Evolutionary conservation across 2,329 filamentous ascomycete genomes (phyloP), one percentile per base, ranked within the genome.

Genomic region (Aspergillus sp.): DNA sequence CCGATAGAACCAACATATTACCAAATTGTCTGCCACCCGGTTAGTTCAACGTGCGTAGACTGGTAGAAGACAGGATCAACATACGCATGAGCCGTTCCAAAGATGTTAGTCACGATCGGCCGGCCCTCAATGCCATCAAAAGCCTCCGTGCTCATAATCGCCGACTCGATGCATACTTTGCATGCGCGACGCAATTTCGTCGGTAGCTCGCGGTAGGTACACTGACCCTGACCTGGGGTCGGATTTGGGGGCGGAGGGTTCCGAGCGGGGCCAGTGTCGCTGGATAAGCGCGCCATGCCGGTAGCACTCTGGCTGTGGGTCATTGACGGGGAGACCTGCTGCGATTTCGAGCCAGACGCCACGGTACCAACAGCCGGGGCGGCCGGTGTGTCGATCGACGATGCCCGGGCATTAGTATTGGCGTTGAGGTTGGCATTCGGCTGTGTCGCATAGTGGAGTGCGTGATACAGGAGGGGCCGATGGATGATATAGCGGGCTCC

Each of bases 71-170:
- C 13, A 9, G 11, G 16, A 26, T 9, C 3, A 17, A 53, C 90
- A 83, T 88, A 95, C 89, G 93, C 92, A 79, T 96, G 93, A 56
- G 91, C 88, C 16, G 93, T 97, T 48, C 93, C 92, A 72, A 96
- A 95, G 20, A 96, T 86, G 63, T 96, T 97, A n/a, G 93, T 97
- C 50, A 97, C 86, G 47, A 96, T 87, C 8, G 89, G 83, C 26
- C 90, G 83, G 55, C 82, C 75, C 22, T 69, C 73, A 14, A 82
- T 77, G 2, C 79, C 79, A 67, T 88, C 83, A 66, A 97, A 95
- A 1, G 91, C 90, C 50, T 84, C 82, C 0, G 93, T 97, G 68
- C 93, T 96, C 65, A 88, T 80, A 49, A 96, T 84, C 1, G 95
- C 83, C 6, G 90, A 89, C 41, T 84, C 76, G 51, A 94, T 81